A percentile compares a stretch with the other conserved stretches of the same genome.
Conservation (phyloP, 2,329 filamentous ascomycete genomes). For the Pleomassaria siparia region DNA sequence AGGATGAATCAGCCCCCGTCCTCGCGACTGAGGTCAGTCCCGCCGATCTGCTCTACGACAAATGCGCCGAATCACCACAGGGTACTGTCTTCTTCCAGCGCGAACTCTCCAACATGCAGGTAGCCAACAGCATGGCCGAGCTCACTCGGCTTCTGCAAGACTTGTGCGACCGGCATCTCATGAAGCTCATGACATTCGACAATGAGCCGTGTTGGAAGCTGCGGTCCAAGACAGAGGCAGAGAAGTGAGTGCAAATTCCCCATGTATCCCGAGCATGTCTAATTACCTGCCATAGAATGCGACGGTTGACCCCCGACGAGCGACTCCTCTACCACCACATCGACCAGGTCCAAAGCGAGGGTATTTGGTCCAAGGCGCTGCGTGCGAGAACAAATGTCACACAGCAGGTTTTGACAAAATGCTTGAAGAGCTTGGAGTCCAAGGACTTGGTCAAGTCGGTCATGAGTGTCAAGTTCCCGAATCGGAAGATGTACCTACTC, state of each 20-base stretch:
- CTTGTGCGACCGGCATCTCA: constrained; percentile 38
- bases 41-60: constrained; percentile 41
- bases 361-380: constrained; percentile 88
- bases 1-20: neutral
- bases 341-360: constrained; percentile 79
- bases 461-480: constrained; percentile 87
- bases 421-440: constrained; percentile 78
- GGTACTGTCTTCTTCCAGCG: constrained; percentile 45
- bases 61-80: constrained; percentile 36
- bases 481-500: constrained; percentile 96
- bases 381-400: constrained; percentile 80
- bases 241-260: constrained; percentile 29
- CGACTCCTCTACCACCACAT: constrained; percentile 85
- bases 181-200: constrained; percentile 42
- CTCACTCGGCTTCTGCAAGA: constrained; percentile 36
- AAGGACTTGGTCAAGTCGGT: constrained; percentile 85
- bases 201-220: constrained; percentile 42
- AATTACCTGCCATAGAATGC: constrained; percentile 31
- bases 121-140: constrained; percentile 37
- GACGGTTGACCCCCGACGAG: constrained; percentile 65
- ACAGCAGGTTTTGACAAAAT: constrained; percentile 77
- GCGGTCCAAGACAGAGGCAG: constrained; percentile 37
- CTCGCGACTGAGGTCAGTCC: neutral
- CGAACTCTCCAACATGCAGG: constrained; percentile 40
- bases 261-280: neutral